A percentile compares a stretch with the other conserved stretches of the same genome.
These are phyloP conservation scores for Phytophthora palmivora DNA, from an alignment of 352 stramenopile species.

Conservation along the genomic window DNA sequence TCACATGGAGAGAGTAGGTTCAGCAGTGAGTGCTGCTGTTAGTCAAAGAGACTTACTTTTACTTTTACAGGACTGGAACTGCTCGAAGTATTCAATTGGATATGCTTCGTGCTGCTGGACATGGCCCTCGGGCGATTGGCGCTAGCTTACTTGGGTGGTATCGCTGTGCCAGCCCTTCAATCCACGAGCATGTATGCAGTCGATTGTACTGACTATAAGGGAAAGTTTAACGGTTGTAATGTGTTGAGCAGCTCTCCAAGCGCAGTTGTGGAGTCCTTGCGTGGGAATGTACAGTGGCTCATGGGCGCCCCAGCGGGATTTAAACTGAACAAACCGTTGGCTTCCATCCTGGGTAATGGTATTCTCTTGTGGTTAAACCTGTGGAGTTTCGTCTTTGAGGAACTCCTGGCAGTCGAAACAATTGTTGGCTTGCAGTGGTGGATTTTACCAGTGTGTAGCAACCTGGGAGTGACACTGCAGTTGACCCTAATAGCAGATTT, in stretches of 20 bases:
- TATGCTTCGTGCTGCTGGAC: conserved; percentile 43
- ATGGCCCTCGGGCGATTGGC: conserved; percentile 32
- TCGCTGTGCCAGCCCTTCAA: conserved; percentile 17
- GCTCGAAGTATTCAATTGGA: conserved; percentile 46
- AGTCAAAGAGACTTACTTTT: not conserved
- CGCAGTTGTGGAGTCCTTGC: conserved; percentile 52
- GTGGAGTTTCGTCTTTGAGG: conserved; percentile 67
- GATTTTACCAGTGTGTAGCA: conserved; percentile 24
- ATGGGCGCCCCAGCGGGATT: conserved; percentile 82
- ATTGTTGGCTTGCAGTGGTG: not conserved
- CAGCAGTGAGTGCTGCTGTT: not conserved
- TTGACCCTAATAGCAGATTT: conserved; percentile 77
- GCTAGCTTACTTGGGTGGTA: conserved; percentile 15
- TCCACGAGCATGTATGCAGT: conserved; percentile 22
- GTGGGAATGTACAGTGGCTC: conserved; percentile 72
- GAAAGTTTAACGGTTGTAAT: too few species aligned
- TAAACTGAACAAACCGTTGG: conserved; percentile 91
- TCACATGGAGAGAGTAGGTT: conserved; percentile 46
- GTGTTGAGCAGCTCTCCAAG: conserved; percentile 33
- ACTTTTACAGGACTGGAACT: conserved; percentile 31
- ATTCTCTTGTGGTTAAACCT: conserved; percentile 85
- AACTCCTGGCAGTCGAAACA: conserved; percentile 11
- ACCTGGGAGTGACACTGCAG: conserved; percentile 76
- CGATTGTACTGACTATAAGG: too few species aligned
- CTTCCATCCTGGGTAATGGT: conserved; percentile 85